Percentiles rank a stretch among this genome's conserved stretches.
Evolutionary conservation across 148 eudicot species (phyloP).

Genomic region (Salicornia ramosissima): DNA sequence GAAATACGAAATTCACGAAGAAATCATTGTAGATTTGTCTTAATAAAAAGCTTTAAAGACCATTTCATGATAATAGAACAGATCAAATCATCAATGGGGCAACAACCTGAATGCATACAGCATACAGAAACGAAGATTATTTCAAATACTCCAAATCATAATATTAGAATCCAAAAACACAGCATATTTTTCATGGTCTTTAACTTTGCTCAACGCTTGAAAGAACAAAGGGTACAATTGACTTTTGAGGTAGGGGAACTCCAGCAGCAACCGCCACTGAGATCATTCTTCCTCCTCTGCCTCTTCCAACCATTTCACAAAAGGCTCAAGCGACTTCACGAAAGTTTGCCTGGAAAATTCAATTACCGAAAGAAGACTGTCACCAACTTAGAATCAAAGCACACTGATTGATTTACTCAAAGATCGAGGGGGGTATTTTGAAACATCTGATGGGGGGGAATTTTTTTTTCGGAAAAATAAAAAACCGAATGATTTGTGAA

Average conservation of each 20-base stretch:
- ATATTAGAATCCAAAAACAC: conserved; percentile 13
- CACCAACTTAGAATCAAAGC: too few relatives aligned
- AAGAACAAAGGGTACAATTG: background rate
- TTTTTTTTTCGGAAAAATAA: too few relatives aligned
- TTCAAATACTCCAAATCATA: background rate
- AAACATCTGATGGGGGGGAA: background rate
- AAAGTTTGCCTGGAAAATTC: conserved; percentile 62
- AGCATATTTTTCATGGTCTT: background rate
- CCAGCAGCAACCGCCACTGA: conserved; percentile 1
- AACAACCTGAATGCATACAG: background rate
- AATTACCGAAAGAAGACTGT: background rate
- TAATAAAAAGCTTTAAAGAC: background rate
- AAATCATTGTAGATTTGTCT: background rate
- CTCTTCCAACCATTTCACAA: conserved; percentile 96
- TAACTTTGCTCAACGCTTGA: background rate
- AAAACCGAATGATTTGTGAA: too few relatives aligned
- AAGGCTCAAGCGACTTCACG: conserved; percentile 86
- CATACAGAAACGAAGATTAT: background rate
- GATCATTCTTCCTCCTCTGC: conserved; percentile 89
- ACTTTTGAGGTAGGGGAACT: conserved; percentile 13
- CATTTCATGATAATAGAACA: conserved; percentile 18
- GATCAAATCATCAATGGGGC: background rate
- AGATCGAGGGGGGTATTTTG: too few relatives aligned
- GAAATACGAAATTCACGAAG: background rate
- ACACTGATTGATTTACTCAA: too few relatives aligned